Evolutionary conservation across 2,329 filamentous ascomycete species (phyloP).

Genomic region (Apiospora saccharicola): DNA sequence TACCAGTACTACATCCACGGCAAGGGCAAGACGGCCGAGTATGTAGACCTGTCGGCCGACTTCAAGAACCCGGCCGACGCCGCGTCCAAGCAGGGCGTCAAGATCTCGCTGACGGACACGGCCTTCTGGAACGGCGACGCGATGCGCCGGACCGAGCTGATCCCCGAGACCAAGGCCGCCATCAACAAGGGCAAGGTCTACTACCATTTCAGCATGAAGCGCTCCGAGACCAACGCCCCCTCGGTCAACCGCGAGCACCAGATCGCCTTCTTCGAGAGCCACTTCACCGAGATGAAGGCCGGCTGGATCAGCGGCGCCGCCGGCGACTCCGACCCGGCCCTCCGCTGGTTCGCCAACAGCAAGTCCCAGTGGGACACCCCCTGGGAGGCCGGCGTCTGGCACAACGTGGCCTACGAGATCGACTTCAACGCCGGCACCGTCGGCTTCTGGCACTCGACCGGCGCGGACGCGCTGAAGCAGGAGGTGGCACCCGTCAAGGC

Average conservation of each 20-base stretch:
- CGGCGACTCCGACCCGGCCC: conserved; percentile 56
- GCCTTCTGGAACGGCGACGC: conserved; percentile 76
- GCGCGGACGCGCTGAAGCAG: conserved; percentile 61
- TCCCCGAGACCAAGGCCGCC: conserved; percentile 71
- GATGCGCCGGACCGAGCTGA: conserved; percentile 78
- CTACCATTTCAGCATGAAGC: conserved; percentile 76
- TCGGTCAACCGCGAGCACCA: conserved; percentile 72
- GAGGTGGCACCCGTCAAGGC: conserved; percentile 67
- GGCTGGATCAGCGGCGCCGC: conserved; percentile 63
- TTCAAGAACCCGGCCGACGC: conserved; percentile 73
- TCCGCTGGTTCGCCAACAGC: conserved; percentile 71
- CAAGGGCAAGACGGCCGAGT: conserved; percentile 57
- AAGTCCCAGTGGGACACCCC: conserved; percentile 68
- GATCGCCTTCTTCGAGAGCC: conserved; percentile 68
- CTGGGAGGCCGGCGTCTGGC: conserved; percentile 71
- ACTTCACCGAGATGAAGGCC: conserved; percentile 79
- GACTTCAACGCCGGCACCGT: conserved; percentile 70
- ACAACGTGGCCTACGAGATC: conserved; percentile 79
- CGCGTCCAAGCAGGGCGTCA: conserved; percentile 68
- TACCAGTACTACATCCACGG: conserved; percentile 83
- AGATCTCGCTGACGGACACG: conserved; percentile 69
- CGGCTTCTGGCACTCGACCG: conserved; percentile 75
- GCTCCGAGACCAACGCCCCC: conserved; percentile 65
- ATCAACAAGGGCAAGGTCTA: conserved; percentile 72
- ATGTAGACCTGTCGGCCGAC: conserved; percentile 64